phyloP scores from a whole-genome alignment of 2,329 filamentous ascomycete species.

The Neonectria coccinea region DNA sequence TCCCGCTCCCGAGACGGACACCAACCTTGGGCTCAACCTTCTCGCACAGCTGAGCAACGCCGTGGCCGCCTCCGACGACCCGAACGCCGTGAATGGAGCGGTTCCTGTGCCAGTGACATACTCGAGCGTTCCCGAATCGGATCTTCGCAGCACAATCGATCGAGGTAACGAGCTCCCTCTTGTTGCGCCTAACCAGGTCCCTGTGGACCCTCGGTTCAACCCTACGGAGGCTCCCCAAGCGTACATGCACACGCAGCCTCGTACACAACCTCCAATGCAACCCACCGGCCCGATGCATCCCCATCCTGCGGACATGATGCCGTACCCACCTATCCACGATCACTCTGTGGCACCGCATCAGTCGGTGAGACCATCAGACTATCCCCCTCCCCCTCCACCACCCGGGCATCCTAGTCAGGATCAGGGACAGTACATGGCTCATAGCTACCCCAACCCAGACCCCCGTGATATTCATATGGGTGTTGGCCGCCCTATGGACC shows the following conservation, averaged over 20 bases:
- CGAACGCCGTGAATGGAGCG: conserved; percentile 28
- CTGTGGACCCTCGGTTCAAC: conserved; percentile 42
- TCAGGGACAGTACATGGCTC: conserved; percentile 46
- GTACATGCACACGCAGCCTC: conserved; percentile 42
- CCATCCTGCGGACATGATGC: conserved; percentile 38
- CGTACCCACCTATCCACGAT: conserved; percentile 46
- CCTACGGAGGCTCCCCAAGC: conserved; percentile 42
- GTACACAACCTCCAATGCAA: conserved; percentile 42
- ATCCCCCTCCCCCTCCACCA: conserved; percentile 41
- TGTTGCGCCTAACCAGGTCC: conserved; percentile 37
- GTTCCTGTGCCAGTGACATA: conserved; percentile 7
- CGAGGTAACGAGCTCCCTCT: conserved; percentile 42
- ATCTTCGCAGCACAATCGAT: conserved; percentile 39
- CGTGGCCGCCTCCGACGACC: conserved; percentile 43
- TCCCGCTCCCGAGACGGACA: conserved; percentile 41
- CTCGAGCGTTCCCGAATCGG: conserved; percentile 4
- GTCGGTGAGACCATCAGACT: conserved; percentile 45
- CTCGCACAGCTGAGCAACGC: conserved; percentile 52
- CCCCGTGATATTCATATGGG: conserved; percentile 47
- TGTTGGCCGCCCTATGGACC: conserved; percentile 48
- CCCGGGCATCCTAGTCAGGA: conserved; percentile 41
- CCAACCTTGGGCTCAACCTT: conserved; percentile 47
- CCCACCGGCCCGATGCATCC: conserved; percentile 40
- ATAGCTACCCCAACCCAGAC: conserved; percentile 47
- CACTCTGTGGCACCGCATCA: conserved; percentile 42